Conservation (phyloP, 345 rosid species). For the Camelina laxa region DNA sequence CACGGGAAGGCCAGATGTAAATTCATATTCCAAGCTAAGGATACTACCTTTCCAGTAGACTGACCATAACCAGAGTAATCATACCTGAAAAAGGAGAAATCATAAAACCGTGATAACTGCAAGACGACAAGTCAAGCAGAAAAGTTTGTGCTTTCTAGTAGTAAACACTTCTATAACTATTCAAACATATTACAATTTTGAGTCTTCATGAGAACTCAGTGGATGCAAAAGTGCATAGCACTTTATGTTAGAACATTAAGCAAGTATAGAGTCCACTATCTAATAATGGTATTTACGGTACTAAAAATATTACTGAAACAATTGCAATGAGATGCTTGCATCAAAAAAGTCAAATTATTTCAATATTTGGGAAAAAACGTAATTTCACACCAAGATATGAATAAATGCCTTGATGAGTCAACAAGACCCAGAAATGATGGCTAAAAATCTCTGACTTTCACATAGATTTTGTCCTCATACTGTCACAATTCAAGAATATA, state of each 20-base stretch:
- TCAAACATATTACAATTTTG: neutral
- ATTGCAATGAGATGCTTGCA: constrained; percentile 4
- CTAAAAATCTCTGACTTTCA: neutral
- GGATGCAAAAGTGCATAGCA: neutral
- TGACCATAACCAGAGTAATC: constrained; percentile 98
- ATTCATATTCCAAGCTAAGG: constrained; percentile 20
- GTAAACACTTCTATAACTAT: neutral
- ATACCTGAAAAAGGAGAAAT: constrained; percentile 55
- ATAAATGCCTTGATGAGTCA: neutral
- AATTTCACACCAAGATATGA: neutral
- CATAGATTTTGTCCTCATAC: neutral
- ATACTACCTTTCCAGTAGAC: constrained; percentile 89
- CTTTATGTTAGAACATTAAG: neutral
- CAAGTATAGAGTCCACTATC: constrained; percentile 5
- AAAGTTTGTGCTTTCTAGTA: neutral
- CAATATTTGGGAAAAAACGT: neutral
- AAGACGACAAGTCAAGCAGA: neutral
- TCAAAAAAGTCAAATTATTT: neutral
- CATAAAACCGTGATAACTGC: neutral
- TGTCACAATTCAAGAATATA: neutral
- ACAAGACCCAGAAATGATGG: neutral
- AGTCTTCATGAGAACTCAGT: neutral
- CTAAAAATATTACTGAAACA: neutral
- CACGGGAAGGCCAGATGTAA: neutral
- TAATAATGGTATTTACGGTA: neutral